Base-by-base conservation (phyloP, 106 monocot species). In the Dendrobium huoshanense region DNA sequence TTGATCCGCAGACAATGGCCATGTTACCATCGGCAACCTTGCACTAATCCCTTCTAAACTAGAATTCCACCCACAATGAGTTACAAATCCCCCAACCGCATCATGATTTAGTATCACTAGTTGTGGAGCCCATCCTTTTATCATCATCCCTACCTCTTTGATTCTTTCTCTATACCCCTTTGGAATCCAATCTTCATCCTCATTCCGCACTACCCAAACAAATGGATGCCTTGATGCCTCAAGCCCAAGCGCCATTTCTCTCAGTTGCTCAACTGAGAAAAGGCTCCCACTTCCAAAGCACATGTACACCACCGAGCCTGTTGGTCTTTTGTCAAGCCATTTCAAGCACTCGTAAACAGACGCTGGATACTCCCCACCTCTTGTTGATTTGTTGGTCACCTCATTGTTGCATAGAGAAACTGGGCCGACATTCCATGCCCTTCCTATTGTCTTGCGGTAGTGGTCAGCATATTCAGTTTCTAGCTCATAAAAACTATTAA, bases 251-350 rank as follows among this genome's bases (percentile, higher is more conserved):
- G 77, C 85, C 20, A 85, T 55, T 33, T 85, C 81, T 2, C 10
- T 27, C 0, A 81, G 72, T 56, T 85, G 81, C 7, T 25, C 55
- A 4, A 24, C 1, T 24, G 81, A 37, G 37, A 37, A 37, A 37
- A 37, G 2, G 37, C 37, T 37, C 3, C 2, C 2, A 37, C 37
- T 37, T 17, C 85, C 81, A 56, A 85, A 85, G 44, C 81, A 81
- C 9, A 85, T 49, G 55, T 81, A 85, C 55, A 81, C 5, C 11
- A 85, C 78, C 0, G 78, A 81, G 20, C 55, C 33, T 4, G 27
- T 24, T 15, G 18, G 25, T 54, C 77, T 77, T 15, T 19, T 19
- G 40, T 87, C 87, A 1, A 90, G 84, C 88, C 85, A 88, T 2
- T 49, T 29, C 73, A 83, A 11, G 67, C 76, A 78, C 16, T 72